phyloP scores from a whole-genome alignment of 2,329 filamentous ascomycete species.

The Helotiales sp. region DNA sequence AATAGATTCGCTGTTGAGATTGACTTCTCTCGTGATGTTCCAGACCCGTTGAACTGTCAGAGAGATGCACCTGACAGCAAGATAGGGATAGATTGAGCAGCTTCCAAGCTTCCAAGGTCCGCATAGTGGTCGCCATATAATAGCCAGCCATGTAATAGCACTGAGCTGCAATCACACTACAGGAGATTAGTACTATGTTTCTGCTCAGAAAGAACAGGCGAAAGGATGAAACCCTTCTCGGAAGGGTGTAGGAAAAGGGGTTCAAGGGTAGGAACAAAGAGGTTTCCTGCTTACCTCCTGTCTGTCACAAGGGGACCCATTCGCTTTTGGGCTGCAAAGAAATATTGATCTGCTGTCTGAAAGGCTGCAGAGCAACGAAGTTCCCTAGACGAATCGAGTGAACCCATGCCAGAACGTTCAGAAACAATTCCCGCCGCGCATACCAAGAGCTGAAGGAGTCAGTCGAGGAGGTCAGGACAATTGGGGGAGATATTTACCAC shows the following conservation, averaged over 20 bases:
- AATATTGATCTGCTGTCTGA: not conserved
- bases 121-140: not conserved
- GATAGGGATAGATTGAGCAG: not conserved
- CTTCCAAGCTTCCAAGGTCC: not conserved
- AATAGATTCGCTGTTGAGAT: not conserved
- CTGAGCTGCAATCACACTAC: not conserved
- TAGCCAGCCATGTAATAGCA: not conserved
- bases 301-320: not conserved
- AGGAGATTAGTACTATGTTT: too few species aligned
- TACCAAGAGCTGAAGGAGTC: not conserved
- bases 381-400: not conserved
- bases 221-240: too few species aligned
- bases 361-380: not conserved
- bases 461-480: not conserved
- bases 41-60: not conserved
- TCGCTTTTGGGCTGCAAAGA: not conserved
- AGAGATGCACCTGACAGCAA: not conserved
- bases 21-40: not conserved
- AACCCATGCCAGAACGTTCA: not conserved
- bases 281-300: too few species aligned
- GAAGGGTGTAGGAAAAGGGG: too few species aligned
- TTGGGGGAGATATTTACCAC: not conserved
- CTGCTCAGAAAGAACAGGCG: too few species aligned
- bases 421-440: not conserved
- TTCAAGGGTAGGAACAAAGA: too few species aligned